These are phyloP conservation scores for Hericium coralloides DNA, from an alignment of 768 basidiomycete species.

Conservation along the genomic window DNA sequence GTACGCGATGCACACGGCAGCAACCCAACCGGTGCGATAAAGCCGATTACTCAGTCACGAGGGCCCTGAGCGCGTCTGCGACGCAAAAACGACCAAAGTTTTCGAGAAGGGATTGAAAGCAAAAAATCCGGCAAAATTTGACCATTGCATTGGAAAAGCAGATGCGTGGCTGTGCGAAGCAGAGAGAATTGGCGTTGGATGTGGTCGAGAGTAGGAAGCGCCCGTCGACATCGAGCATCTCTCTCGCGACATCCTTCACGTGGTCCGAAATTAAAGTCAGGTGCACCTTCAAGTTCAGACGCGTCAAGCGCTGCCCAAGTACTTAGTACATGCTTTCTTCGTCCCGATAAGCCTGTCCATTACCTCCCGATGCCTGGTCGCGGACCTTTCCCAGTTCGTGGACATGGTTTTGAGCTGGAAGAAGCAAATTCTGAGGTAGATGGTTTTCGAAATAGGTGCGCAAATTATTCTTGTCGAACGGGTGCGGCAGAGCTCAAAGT, in stretches of 20 bases:
- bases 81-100: too few relatives aligned
- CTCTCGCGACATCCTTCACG: neutral
- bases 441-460: constrained; percentile 11
- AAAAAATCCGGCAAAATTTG: neutral
- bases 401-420: neutral
- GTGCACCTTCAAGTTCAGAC: neutral
- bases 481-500: neutral
- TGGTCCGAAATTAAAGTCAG: neutral
- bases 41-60: neutral
- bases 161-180: neutral
- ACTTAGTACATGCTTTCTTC: too few relatives aligned
- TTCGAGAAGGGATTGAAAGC: neutral
- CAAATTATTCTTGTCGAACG: neutral
- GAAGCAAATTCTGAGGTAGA: neutral
- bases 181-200: neutral
- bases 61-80: neutral
- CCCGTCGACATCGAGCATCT: neutral
- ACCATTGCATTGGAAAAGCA: neutral
- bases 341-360: too few relatives aligned
- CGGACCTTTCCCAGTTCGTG: neutral
- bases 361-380: neutral
- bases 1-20: neutral
- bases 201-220: neutral
- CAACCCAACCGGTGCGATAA: neutral
- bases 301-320: neutral